Evolutionary conservation across 2,329 filamentous ascomycete species (phyloP).

Genomic region (Didymella pomorum): DNA sequence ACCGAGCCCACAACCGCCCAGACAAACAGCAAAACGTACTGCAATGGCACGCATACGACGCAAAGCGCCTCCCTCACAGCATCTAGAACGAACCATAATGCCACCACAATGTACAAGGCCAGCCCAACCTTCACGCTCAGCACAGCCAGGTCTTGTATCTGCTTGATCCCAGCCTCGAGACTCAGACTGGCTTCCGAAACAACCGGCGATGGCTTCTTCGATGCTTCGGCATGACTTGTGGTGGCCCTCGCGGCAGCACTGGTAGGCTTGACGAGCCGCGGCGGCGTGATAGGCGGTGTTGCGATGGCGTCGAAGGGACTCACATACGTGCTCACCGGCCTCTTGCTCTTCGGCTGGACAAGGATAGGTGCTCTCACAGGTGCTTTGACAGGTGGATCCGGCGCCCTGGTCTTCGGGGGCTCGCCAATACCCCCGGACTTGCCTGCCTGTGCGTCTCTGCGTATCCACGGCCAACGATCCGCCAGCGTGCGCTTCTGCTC

Average conservation of each 20-base stretch:
- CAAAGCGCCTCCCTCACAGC: constrained; percentile 34
- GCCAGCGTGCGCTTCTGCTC: constrained; percentile 21
- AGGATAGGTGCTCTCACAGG: not conserved
- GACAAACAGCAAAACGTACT: constrained; percentile 17
- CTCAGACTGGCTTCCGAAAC: not conserved
- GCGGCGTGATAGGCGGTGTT: constrained; percentile 3
- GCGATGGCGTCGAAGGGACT: constrained; percentile 20
- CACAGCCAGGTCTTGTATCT: constrained; percentile 26
- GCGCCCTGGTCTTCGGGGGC: constrained; percentile 21
- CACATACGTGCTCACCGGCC: not conserved
- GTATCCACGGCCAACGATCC: constrained; percentile 40
- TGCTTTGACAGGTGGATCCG: constrained; percentile 8
- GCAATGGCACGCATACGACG: constrained; percentile 37
- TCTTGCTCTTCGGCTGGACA: not conserved
- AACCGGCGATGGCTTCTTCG: constrained; percentile 19
- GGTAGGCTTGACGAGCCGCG: not conserved
- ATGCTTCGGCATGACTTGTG: not conserved
- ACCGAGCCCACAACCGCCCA: constrained; percentile 21
- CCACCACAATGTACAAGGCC: constrained; percentile 34
- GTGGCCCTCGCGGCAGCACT: not conserved
- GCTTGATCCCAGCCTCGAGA: constrained; percentile 37
- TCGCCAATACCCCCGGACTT: constrained; percentile 15
- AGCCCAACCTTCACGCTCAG: constrained; percentile 32
- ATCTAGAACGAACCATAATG: constrained; percentile 43
- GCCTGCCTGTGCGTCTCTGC: constrained; percentile 5